Evolutionary conservation across 73 alveolate genomes (phyloP).

Genomic region (Paramecium octaurelia): DNA sequence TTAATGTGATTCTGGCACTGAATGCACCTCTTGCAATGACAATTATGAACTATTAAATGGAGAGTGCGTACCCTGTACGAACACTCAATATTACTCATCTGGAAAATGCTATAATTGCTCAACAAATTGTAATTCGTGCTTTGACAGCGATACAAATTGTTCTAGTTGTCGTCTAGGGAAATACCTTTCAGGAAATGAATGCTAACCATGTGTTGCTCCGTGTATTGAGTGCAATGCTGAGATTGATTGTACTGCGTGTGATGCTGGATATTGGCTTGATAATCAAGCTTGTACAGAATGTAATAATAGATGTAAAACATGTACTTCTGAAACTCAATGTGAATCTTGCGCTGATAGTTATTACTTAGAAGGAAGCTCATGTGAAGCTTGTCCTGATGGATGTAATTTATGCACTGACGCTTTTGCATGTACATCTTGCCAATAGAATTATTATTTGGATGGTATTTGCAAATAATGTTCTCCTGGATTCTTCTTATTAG

Average conservation of each 20-base stretch:
- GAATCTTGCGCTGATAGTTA: neutral
- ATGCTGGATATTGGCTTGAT: neutral
- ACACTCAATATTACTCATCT: neutral
- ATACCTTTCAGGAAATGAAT: neutral
- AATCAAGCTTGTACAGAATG: neutral
- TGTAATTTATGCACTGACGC: neutral
- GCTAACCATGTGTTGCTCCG: neutral
- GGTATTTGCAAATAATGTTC: neutral
- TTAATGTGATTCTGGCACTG: neutral
- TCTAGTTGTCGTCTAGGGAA: neutral
- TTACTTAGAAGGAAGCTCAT: neutral
- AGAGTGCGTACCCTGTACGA: neutral
- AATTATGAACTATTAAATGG: neutral
- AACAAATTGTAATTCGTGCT: slow-evolving; percentile 5
- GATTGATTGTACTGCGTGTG: neutral
- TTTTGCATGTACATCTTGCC: neutral
- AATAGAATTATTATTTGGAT: neutral
- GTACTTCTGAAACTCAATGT: neutral
- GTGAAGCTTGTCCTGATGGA: neutral
- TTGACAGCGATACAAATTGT: neutral
- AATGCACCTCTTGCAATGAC: slow-evolving; percentile 5
- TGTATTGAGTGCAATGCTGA: neutral
- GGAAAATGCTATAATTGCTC: neutral
- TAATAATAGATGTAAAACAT: neutral
- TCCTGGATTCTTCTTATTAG: neutral